Evolutionary conservation across 2,329 filamentous ascomycete genomes (phyloP).

Genomic region (Endocalyx cinctus): DNA sequence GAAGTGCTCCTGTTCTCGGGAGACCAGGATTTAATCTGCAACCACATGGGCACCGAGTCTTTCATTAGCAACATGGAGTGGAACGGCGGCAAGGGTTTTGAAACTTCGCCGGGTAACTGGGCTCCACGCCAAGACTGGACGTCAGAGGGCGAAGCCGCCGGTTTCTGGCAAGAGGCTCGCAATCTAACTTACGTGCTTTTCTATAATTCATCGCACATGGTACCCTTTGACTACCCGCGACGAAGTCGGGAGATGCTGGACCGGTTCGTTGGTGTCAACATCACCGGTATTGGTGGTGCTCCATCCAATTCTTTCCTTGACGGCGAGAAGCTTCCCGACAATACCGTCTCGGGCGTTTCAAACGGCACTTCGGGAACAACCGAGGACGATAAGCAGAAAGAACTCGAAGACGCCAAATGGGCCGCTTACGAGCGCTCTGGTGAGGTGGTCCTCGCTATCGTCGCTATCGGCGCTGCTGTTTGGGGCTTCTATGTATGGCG

Average conservation of each 20-base stretch:
- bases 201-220: conserved; percentile 97
- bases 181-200: conserved; percentile 96
- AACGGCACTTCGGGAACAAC: conserved; percentile 58
- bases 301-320: conserved; percentile 78
- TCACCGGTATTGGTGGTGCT: conserved; percentile 76
- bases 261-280: conserved; percentile 90
- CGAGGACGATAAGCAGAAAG: conserved; percentile 63
- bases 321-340: conserved; percentile 75
- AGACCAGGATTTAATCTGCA: conserved; percentile 92
- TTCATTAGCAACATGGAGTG: conserved; percentile 87
- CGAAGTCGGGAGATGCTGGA: conserved; percentile 94
- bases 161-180: conserved; percentile 89
- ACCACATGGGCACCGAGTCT: conserved; percentile 89
- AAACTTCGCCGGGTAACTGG: conserved; percentile 79
- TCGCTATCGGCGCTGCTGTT: conserved; percentile 64
- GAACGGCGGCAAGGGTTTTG: conserved; percentile 89
- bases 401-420: conserved; percentile 81
- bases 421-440: conserved; percentile 83
- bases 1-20: conserved; percentile 87
- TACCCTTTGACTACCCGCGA: conserved; percentile 87
- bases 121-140: conserved; percentile 92
- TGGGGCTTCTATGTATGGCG: conserved; percentile 74
- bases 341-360: conserved; percentile 68
- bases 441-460: conserved; percentile 77
- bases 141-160: conserved; percentile 82